Percentiles rank a stretch among this genome's conserved stretches.
Evolutionary conservation across 1,139 yeast genomes (phyloP).

Genomic region (Lodderomyces pseudojiufengensis): DNA sequence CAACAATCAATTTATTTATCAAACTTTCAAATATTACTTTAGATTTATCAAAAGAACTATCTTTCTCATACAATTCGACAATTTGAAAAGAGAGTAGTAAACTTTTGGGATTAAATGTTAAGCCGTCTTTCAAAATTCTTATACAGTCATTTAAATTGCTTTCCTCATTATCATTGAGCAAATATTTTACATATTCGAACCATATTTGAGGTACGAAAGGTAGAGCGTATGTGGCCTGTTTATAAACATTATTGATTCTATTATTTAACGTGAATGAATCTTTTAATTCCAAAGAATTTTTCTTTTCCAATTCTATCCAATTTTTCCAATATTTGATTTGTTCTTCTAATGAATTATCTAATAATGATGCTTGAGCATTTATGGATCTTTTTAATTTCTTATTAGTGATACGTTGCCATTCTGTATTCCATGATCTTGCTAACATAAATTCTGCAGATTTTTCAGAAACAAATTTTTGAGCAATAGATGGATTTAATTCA

Average conservation of each 20-base stretch:
- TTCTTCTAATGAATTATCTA: constrained; percentile 18
- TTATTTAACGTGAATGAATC: constrained; percentile 45
- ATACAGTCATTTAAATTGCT: constrained; percentile 30
- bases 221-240: constrained; percentile 65
- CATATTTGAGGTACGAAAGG: constrained; percentile 81
- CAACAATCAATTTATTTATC: constrained; percentile 36
- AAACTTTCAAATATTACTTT: constrained; percentile 49
- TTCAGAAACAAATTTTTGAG: constrained; percentile 83
- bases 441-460: constrained; percentile 85
- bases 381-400: constrained; percentile 39
- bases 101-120: constrained; percentile 67
- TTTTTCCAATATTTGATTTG: constrained; percentile 59
- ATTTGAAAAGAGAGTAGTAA: constrained; percentile 63
- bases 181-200: constrained; percentile 57
- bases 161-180: constrained; percentile 31
- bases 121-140: constrained; percentile 52
- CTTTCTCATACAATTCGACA: constrained; percentile 68
- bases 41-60: constrained; percentile 50
- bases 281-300: constrained; percentile 61
- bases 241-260: constrained; percentile 71
- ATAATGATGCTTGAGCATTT: constrained; percentile 23
- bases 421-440: constrained; percentile 76
- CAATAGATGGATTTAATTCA: constrained; percentile 67
- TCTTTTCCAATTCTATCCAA: constrained; percentile 79
- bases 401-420: constrained; percentile 52